phyloP scores from a whole-genome alignment of 495 filamentous ascomycete genomes.

The Rusavskia elegans region DNA sequence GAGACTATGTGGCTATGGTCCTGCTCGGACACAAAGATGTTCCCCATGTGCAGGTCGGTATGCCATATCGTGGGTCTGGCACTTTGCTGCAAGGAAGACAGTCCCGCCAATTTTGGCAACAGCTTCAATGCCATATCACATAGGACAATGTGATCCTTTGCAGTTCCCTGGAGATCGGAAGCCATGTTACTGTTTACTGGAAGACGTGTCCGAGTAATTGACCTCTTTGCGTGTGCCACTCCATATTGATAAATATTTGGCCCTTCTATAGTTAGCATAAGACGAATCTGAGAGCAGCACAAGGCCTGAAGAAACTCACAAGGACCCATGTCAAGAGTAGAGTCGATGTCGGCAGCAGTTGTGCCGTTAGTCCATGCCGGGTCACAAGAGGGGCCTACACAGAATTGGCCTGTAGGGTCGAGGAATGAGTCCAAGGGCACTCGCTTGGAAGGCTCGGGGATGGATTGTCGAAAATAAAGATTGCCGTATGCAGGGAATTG shows the following conservation, averaged over 20 bases:
- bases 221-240: slow-evolving; percentile 9
- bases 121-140: slow-evolving; percentile 10
- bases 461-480: slow-evolving; percentile 18
- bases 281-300: neutral
- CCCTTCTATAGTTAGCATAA: slow-evolving; percentile 8
- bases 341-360: slow-evolving; percentile 7
- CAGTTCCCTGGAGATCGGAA: slow-evolving; percentile 5
- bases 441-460: neutral
- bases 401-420: slow-evolving; percentile 12
- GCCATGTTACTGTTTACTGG: neutral
- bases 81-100: slow-evolving; percentile 6
- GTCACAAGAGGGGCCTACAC: slow-evolving; percentile 15
- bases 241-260: slow-evolving; percentile 10
- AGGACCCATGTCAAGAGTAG: slow-evolving; percentile 11
- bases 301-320: slow-evolving; percentile 10
- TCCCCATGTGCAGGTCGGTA: slow-evolving; percentile 24
- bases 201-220: neutral
- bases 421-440: slow-evolving; percentile 9
- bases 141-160: slow-evolving; percentile 11
- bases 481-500: slow-evolving; percentile 19
- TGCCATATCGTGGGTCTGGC: slow-evolving; percentile 21
- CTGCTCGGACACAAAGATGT: slow-evolving; percentile 18
- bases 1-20: slow-evolving; percentile 16
- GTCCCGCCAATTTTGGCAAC: slow-evolving; percentile 12
- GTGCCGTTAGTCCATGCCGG: slow-evolving; percentile 1